Evolutionary conservation across 441 rosid species (phyloP).

Genomic region (Sinapis alba): DNA sequence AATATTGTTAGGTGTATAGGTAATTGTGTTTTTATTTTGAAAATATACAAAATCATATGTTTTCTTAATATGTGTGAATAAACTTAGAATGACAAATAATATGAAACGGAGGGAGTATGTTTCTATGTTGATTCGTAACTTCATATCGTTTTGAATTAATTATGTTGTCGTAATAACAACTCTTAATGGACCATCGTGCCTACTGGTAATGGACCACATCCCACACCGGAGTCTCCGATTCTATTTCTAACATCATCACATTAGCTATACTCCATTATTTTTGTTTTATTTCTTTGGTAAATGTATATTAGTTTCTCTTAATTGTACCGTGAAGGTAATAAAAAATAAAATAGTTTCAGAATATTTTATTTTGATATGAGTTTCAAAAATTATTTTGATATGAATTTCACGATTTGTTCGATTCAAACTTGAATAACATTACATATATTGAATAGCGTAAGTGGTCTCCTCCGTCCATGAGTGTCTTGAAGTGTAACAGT

Average conservation of each 20-base stretch:
- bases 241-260: neutral
- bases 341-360: too few species aligned
- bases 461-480: neutral
- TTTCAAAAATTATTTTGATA: neutral
- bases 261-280: neutral
- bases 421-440: neutral
- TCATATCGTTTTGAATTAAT: neutral
- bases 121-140: neutral
- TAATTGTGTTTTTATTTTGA: too few species aligned
- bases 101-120: too few species aligned
- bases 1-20: too few species aligned
- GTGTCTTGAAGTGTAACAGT: neutral
- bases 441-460: neutral
- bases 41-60: too few species aligned
- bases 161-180: constrained; percentile 9
- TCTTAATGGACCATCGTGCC: constrained; percentile 21
- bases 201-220: constrained; percentile 29
- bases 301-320: neutral
- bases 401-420: neutral
- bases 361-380: constrained; percentile 6
- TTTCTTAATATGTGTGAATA: too few species aligned
- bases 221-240: constrained; percentile 15
- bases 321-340: neutral
- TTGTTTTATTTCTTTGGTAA: neutral
- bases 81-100: too few species aligned